phyloP scores from a whole-genome alignment of 441 rosid genomes.

The Macaranga tanarius region DNA sequence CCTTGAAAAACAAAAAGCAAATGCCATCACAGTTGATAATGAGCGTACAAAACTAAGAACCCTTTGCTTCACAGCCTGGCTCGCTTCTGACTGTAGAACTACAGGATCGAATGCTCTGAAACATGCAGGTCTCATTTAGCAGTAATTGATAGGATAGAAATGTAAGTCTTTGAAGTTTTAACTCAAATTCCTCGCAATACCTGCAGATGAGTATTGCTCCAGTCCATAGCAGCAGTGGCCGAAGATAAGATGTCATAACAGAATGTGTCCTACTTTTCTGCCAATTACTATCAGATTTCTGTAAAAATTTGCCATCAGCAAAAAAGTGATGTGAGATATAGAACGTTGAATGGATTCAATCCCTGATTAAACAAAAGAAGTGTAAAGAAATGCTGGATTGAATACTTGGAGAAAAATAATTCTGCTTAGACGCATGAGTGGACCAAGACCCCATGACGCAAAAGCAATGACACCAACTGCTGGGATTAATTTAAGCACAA shows the following conservation, averaged over 20 bases:
- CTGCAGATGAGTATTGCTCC: slow-evolving; percentile 83
- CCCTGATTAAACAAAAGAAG: no score
- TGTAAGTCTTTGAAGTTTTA: background rate
- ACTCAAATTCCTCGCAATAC: slow-evolving; percentile 35
- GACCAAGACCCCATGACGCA: slow-evolving; percentile 80
- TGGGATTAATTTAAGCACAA: slow-evolving; percentile 58
- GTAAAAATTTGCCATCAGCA: slow-evolving; percentile 34
- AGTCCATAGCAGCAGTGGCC: slow-evolving; percentile 80
- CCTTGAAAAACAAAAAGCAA: slow-evolving; percentile 85
- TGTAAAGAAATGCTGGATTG: background rate
- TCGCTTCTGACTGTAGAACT: slow-evolving; percentile 63
- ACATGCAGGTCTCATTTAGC: slow-evolving; percentile 29
- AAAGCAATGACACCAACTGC: slow-evolving; percentile 61
- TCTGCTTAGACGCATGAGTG: slow-evolving; percentile 63
- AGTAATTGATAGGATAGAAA: slow-evolving; percentile 17
- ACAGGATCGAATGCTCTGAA: slow-evolving; percentile 79
- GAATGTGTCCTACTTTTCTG: slow-evolving; percentile 62
- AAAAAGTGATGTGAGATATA: slow-evolving; percentile 7
- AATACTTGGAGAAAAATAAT: slow-evolving; percentile 56
- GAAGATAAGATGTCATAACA: slow-evolving; percentile 67
- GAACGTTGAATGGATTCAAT: background rate
- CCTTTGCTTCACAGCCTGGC: slow-evolving; percentile 75
- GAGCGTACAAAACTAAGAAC: slow-evolving; percentile 70
- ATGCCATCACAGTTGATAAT: slow-evolving; percentile 74
- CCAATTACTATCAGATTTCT: slow-evolving; percentile 70